phyloP scores from a whole-genome alignment of 495 filamentous ascomycete species.

The Friedmanniomyces simplex region DNA sequence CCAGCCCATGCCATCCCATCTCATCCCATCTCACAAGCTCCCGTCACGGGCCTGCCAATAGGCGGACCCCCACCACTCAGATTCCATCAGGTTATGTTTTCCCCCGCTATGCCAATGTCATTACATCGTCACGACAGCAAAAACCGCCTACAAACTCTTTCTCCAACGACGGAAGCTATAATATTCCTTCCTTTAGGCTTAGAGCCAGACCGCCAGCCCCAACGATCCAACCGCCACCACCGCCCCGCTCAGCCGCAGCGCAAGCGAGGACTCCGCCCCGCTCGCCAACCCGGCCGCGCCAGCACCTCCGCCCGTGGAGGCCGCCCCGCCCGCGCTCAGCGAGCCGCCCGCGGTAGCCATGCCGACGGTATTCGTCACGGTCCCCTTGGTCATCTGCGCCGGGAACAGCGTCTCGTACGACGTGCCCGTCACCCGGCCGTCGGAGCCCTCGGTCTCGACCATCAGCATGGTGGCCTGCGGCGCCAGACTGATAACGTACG shows the following conservation, averaged over 20 bases:
- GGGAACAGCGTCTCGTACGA: constrained; percentile 15
- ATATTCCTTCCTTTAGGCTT: background rate
- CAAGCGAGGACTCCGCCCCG: background rate
- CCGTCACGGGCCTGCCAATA: too few species aligned
- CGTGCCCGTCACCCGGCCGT: constrained; percentile 7
- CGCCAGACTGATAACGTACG: constrained; percentile 22
- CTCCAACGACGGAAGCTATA: too few species aligned
- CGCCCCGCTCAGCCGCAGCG: background rate
- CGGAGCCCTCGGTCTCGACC: constrained; percentile 14
- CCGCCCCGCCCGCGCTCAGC: background rate
- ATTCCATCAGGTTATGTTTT: background rate
- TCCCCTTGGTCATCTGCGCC: constrained; percentile 6
- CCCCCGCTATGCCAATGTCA: background rate
- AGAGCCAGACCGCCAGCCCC: constrained; percentile 4
- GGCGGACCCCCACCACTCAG: background rate
- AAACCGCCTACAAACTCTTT: background rate
- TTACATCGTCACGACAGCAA: background rate
- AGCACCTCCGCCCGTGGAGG: background rate
- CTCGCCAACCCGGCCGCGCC: background rate
- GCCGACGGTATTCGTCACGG: constrained; percentile 9
- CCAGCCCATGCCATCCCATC: too few species aligned
- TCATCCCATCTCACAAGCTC: too few species aligned
- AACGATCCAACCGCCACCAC: constrained; percentile 1
- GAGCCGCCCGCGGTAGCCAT: background rate
- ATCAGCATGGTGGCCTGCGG: constrained; percentile 22